phyloP scores from a whole-genome alignment of 75 land plant species.

The Sequoiadendron giganteum region DNA sequence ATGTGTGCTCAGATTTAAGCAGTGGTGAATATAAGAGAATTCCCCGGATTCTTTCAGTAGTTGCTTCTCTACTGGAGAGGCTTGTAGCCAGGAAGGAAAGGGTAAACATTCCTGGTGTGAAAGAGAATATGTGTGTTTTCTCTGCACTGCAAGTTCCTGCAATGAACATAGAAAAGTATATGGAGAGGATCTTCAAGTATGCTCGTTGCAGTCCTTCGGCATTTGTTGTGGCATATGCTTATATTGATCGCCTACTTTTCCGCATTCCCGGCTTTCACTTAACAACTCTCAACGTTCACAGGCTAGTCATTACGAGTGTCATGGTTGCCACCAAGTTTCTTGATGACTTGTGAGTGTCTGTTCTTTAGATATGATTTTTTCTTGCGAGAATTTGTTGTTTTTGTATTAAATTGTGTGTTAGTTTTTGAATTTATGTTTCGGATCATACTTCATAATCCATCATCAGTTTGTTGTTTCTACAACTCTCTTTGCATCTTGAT shows the following conservation, averaged over 20 bases:
- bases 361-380: background rate
- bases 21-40: background rate
- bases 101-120: background rate
- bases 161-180: conserved; percentile 30
- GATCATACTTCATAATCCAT: too few relatives aligned
- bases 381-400: too few relatives aligned
- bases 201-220: conserved; percentile 53
- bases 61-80: background rate
- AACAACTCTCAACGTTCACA: conserved; percentile 34
- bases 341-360: conserved; percentile 37
- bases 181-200: conserved; percentile 48
- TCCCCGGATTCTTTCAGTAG: background rate
- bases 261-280: conserved; percentile 20
- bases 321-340: conserved; percentile 52
- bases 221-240: conserved; percentile 49
- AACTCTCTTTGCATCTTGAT: too few relatives aligned
- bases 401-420: too few relatives aligned
- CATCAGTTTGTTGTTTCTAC: too few relatives aligned
- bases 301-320: conserved; percentile 56
- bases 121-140: background rate
- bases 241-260: conserved; percentile 27
- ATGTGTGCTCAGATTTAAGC: background rate
- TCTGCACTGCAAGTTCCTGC: conserved; percentile 15
- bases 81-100: background rate
- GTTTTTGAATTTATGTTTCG: too few relatives aligned